Base-by-base conservation (phyloP, 768 basidiomycete genomes). In the Macrolepiota dolichaula region DNA sequence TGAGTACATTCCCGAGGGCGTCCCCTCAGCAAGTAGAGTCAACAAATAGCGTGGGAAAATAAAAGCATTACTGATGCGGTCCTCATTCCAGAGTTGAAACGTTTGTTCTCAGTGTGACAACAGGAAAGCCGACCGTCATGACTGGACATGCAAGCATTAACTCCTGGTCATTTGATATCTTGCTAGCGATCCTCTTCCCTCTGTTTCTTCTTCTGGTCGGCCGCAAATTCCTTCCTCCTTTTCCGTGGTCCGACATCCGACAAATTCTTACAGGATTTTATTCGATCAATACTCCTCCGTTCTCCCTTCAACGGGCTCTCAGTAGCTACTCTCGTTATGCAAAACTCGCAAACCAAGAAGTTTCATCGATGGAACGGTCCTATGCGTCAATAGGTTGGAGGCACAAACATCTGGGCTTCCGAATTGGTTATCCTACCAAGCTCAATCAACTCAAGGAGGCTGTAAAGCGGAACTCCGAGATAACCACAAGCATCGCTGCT, bases 401-500 rank as follows among this genome's bases (percentile, higher is more conserved):
- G 0, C 79, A 83, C 65, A 84, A 79, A 66, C 78, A 79, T 9
- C 66, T 85, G 3, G 83, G 79, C 0, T 78, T 77, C 68, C 74
- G 73, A 22, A 75, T 87, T 46, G 82, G 84, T 1, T 88, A 88
- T 65, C 72, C 80, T 4, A 71, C 69, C 22, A 88, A 88, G 67
- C 72, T 88, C 15, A 74, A 81, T 15, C 71, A 64, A 19, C 71
- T 83, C 4, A 72, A 75, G 58, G 71, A 73, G 47, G 74, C 80
- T 32, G 79, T 79, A 2, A 68, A 70, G 24, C 62, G 75, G 51
- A 81, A 81, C 61, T 66, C 74, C 4, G 68, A 64, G 1, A 63
- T 82, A 37, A 73, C 79, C 10, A 70, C 74, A 19, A 73, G 71
- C 0, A 80, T 86, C 10, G 69, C 61, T n/a, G n/a, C n/a, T n/a